Evolutionary conservation across 768 basidiomycete species (phyloP), one percentile per base, ranked within the genome.

Genomic region (Leucosporidium yakuticum): DNA sequence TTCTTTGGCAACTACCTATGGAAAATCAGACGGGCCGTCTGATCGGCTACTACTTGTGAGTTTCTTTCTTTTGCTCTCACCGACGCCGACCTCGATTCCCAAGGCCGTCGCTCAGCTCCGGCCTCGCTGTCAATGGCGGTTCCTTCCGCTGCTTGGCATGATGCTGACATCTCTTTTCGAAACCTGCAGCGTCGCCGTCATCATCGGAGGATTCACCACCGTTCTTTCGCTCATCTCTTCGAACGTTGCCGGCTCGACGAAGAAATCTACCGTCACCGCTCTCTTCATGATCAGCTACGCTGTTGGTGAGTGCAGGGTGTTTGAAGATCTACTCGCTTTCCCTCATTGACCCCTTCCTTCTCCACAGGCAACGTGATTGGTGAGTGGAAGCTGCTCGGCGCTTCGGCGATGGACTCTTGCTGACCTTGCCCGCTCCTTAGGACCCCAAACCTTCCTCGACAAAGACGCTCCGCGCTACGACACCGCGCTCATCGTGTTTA

Each of bases 11-110:
- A 14, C 60, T 70, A 2, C 68, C 68, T 20, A 23, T 44, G 21
- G 25, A 58, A 25, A 31, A 53, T 62, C 60, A 64, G 51, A 57
- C 62, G 29, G 69, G 69, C 15, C 59, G 69, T 4, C 48, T 70
- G 44, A 64, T 67, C 23, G 69, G 69, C 20, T 66, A 70, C 44
- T 70, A 70, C 62, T 36, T 70, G 69, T 70, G 51, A 63, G 69
- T 48, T 31, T 15, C 25, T 7, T 17, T 23, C 9, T 19, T 2
- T 7, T 6, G 31, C 21, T 2, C n/a, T n/a, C 17, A 12, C 29
- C 23, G 9, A 11, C 27, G 27, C 27, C 20, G 11, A 11, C 25
- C 5, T 5, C 21, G 15, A 4, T 1, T 20, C n/a, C 44, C 58
- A 29, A n/a, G 25, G 9, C n/a, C n/a, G n/a, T n/a, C n/a, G n/a